Conservation (phyloP, 345 rosid species). For the Eucalyptus erythrocorys region DNA sequence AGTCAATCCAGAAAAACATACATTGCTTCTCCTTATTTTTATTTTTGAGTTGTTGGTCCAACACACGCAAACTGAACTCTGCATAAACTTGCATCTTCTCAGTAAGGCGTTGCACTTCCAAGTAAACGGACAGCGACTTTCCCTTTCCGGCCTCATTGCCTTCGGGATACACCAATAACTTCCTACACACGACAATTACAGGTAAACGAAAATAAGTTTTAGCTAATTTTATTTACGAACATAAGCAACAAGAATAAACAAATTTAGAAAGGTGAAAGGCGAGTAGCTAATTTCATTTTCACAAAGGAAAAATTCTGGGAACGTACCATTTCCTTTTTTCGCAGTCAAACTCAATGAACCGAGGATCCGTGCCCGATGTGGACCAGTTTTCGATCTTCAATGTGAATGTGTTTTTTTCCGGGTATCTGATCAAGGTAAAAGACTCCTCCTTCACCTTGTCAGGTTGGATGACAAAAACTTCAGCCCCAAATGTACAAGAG, state of each 20-base stretch:
- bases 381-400: background rate
- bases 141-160: no score
- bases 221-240: background rate
- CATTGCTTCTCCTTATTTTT: background rate
- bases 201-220: background rate
- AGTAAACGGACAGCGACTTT: background rate
- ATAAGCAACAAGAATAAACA: no score
- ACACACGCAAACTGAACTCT: background rate
- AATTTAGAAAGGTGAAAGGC: background rate
- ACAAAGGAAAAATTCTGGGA: background rate
- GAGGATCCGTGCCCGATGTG: background rate
- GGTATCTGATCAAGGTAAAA: background rate
- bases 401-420: rapidly evolving
- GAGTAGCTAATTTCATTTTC: background rate
- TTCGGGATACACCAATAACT: background rate
- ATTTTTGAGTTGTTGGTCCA: rapidly evolving
- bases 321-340: rapidly evolving
- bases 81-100: background rate
- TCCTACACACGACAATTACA: background rate
- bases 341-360: rapidly evolving
- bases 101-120: rapidly evolving
- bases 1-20: background rate
- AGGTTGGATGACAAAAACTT: background rate
- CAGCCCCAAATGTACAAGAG: background rate
- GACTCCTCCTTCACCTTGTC: background rate